phyloP scores from a whole-genome alignment of 768 basidiomycete genomes.

The Psilocybe tampanensis region DNA sequence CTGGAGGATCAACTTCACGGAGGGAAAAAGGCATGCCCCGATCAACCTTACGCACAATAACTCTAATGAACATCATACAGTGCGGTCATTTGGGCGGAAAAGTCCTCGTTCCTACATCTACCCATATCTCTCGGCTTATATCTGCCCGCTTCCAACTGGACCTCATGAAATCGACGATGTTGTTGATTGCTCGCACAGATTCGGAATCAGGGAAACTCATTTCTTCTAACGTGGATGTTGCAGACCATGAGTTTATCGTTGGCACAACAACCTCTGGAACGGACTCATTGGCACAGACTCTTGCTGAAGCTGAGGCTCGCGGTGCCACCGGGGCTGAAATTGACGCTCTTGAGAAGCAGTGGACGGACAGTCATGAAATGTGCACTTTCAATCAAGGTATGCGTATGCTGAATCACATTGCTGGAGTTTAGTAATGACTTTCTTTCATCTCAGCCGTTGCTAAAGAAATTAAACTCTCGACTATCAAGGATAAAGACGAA shows the following conservation, averaged over 20 bases:
- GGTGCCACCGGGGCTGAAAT: conserved; percentile 71
- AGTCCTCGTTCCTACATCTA: conserved; percentile 88
- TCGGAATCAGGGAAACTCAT: conserved; percentile 86
- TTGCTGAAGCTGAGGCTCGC: conserved; percentile 65
- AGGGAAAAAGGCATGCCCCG: conserved; percentile 72
- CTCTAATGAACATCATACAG: conserved; percentile 29
- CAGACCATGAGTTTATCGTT: conserved; percentile 79
- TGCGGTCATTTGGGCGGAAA: conserved; percentile 92
- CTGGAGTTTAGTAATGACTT: background rate
- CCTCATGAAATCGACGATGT: conserved; percentile 84
- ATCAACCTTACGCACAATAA: background rate
- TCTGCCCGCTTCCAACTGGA: conserved; percentile 91
- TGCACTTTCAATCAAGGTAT: conserved; percentile 86
- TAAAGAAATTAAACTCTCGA: conserved; percentile 53
- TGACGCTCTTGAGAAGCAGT: conserved; percentile 73
- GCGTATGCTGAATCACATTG: conserved; percentile 11
- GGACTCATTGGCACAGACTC: conserved; percentile 66
- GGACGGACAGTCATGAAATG: conserved; percentile 69
- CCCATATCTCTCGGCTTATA: conserved; percentile 83
- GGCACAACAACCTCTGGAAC: conserved; percentile 55
- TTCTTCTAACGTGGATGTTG: conserved; percentile 78
- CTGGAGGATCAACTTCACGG: conserved; percentile 94
- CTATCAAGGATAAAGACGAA: conserved; percentile 52
- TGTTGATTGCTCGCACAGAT: conserved; percentile 91
- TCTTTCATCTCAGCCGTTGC: conserved; percentile 51